Evolutionary conservation across 139 green algal species (phyloP).

Genomic region (Desmodesmus armatus): DNA sequence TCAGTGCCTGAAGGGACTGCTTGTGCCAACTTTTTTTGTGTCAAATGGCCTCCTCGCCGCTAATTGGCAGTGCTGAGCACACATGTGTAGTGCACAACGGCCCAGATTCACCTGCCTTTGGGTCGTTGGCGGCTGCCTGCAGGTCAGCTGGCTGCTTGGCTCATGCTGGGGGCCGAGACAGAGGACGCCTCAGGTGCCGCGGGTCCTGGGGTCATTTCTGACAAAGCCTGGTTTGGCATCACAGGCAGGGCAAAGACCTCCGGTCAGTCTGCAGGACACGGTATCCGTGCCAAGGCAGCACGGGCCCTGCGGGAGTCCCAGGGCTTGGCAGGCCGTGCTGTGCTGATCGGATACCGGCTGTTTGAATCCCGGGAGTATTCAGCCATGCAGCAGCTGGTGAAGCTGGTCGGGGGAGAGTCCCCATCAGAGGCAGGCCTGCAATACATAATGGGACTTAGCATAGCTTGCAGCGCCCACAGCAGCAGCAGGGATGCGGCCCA

Average conservation of each 20-base stretch:
- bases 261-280: too few species aligned
- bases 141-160: conserved; percentile 8
- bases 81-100: background rate
- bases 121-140: too few species aligned
- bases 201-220: conserved; percentile 31
- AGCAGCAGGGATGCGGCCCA: background rate
- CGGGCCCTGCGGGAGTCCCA: too few species aligned
- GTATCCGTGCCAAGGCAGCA: background rate
- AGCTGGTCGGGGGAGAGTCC: conserved; percentile 39
- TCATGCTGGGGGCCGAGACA: conserved; percentile 46
- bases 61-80: too few species aligned
- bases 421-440: conserved; percentile 47
- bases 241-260: too few species aligned
- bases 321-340: conserved; percentile 32
- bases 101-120: background rate
- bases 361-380: conserved; percentile 56
- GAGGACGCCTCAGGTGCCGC: conserved; percentile 43
- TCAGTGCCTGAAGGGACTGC: too few species aligned
- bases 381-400: conserved; percentile 43
- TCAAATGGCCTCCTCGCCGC: too few species aligned
- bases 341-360: conserved; percentile 58
- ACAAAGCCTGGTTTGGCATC: too few species aligned
- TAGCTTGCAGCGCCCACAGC: conserved; percentile 46
- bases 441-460: conserved; percentile 58
- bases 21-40: too few species aligned